Conservation (phyloP, 805 yeast species). For the Kazachstania africana region DNA sequence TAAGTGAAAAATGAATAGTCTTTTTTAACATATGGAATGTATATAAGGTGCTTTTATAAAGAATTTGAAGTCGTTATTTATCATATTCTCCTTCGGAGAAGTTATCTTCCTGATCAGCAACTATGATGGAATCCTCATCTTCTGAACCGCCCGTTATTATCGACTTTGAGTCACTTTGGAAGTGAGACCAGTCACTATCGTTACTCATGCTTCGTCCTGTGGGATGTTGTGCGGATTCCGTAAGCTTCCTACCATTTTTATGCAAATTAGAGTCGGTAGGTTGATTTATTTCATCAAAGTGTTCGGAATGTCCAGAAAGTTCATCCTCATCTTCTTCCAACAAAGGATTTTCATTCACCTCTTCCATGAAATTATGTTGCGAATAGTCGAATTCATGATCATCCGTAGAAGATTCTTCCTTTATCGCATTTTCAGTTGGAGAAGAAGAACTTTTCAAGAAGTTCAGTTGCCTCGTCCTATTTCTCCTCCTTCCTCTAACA, state of each 20-base stretch:
- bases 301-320: conserved; percentile 2
- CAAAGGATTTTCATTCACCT: conserved; percentile 1
- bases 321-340: conserved; percentile 2
- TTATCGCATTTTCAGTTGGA: conserved; percentile 20
- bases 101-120: conserved; percentile 22
- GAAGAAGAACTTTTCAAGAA: conserved; percentile 9
- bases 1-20: too few relatives aligned
- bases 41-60: too few relatives aligned
- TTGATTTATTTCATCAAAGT: too few relatives aligned
- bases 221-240: background rate
- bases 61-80: too few relatives aligned
- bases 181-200: conserved; percentile 14
- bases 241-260: too few relatives aligned
- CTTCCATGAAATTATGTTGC: background rate
- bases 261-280: too few relatives aligned
- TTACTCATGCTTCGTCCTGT: conserved; percentile 9
- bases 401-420: conserved; percentile 20
- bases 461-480: conserved; percentile 9
- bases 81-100: too few relatives aligned
- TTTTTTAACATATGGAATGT: too few relatives aligned
- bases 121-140: conserved; percentile 8
- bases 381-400: conserved; percentile 3
- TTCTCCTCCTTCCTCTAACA: conserved; percentile 12
- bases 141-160: conserved; percentile 2
- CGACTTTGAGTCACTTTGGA: conserved; percentile 8